These are phyloP conservation scores for Schrenkiella parvula DNA, from an alignment of 345 rosid species.

Conservation along the genomic window DNA sequence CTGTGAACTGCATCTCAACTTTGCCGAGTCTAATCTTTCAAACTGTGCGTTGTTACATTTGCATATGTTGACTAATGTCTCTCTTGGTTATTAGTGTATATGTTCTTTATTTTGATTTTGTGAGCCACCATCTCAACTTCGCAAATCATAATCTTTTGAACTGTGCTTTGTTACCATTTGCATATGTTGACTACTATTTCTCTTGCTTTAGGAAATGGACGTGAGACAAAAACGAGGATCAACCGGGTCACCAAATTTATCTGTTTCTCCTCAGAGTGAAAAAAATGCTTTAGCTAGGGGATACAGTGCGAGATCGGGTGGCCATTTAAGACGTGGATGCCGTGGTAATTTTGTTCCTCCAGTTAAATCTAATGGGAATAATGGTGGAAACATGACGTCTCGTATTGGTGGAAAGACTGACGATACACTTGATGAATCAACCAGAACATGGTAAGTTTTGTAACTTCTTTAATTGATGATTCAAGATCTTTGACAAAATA, in stretches of 20 bases:
- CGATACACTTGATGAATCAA: conserved; percentile 76
- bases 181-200: conserved; percentile 18
- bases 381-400: conserved; percentile 60
- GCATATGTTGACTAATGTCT: conserved; percentile 16
- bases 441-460: conserved; percentile 67
- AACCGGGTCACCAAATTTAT: conserved; percentile 55
- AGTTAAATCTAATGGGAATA: conserved; percentile 65
- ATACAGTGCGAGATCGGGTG: conserved; percentile 56
- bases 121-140: not conserved
- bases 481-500: not conserved
- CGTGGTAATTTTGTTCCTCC: conserved; percentile 92
- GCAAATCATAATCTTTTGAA: not conserved
- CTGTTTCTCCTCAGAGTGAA: conserved; percentile 62
- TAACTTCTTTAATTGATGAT: not conserved
- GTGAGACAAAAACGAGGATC: conserved; percentile 61
- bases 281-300: conserved; percentile 42
- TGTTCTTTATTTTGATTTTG: not conserved
- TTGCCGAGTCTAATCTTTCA: not conserved
- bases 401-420: conserved; percentile 68
- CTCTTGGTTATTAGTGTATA: conserved; percentile 23
- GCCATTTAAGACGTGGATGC: conserved; percentile 61
- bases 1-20: not conserved
- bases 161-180: conserved; percentile 9
- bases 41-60: conserved; percentile 3
- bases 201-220: conserved; percentile 73